Evolutionary conservation across 163 green algal species (phyloP).

Genomic region (Volvox carteri): DNA sequence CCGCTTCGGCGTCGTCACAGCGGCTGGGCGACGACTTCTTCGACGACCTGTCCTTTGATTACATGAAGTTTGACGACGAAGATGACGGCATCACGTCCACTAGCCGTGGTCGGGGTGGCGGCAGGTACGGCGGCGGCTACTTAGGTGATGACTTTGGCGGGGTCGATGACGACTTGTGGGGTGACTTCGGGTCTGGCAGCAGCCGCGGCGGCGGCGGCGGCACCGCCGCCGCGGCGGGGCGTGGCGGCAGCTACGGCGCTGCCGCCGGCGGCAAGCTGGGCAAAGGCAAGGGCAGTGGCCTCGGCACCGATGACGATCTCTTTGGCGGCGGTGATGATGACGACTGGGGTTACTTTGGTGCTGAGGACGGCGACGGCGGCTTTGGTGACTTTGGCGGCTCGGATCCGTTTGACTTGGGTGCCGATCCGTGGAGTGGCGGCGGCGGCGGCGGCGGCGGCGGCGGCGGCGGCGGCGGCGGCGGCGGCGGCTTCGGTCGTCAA

Average conservation of each 20-base stretch:
- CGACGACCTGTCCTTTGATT: background rate
- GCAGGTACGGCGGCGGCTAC: conserved; percentile 23
- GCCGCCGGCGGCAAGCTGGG: conserved; percentile 35
- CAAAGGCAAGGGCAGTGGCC: background rate
- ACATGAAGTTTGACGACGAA: conserved; percentile 32
- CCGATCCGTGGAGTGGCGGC: background rate
- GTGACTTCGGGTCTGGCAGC: background rate
- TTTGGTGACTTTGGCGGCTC: background rate
- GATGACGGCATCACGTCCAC: background rate
- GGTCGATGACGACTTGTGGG: background rate
- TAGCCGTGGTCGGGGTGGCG: background rate
- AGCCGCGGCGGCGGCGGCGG: background rate
- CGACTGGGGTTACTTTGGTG: conserved; percentile 33
- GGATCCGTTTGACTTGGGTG: conserved; percentile 37
- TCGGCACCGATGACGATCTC: background rate
- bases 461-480: conserved; percentile 1
- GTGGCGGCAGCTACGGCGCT: conserved; percentile 12
- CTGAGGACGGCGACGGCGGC: background rate
- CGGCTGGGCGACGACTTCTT: background rate
- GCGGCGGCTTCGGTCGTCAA: background rate
- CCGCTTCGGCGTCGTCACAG: background rate
- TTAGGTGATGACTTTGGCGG: background rate
- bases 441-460: conserved; percentile 19
- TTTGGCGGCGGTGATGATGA: background rate
- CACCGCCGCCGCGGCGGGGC: background rate